Base-by-base conservation (phyloP, 441 rosid genomes). In the Erysimum cheiri region DNA sequence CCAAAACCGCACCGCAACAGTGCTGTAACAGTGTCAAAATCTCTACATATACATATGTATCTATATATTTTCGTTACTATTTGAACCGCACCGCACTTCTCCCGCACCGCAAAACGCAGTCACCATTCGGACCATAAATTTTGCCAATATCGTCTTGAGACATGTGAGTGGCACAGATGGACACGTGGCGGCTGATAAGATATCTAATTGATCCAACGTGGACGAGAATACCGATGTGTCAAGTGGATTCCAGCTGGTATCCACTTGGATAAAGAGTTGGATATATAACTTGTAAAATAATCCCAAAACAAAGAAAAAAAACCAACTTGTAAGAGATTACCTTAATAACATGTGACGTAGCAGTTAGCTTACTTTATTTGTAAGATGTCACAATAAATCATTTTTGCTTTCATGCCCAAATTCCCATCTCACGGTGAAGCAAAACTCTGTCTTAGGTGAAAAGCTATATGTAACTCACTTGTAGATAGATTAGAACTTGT, bases 241-340 rank as follows among this genome's bases (percentile, higher is more conserved):
- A 60, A 41, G 72, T 74, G 5, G 47, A 64, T 9, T 71, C 82
- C 85, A 83, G 76, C 78, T 79, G 87, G 77, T 74, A 58, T 17
- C 8, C 14, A 24, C 40, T 50, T 8, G 32, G 68, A 67, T 52
- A 15, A 67, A 28, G 39, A 32, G 59, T 22, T 73, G 50, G 67
- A 62, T 54, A 44, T 64, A 46, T n/a, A n/a, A 72, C 53, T 40
- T 41, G 29, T 19, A 44, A 60, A 8, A 13, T 41, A 64, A 48
- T 63, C 24, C 4, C 6, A 32, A 8, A 32, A 13, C 4, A 3
- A 43, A 24, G 26, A 37, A 58, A 40, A 47, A 14, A 29, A 39
- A 6, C 39, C 1, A 15, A 33, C 22, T n/a, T 60, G 2, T 31
- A 40, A 46, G 1, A 36, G 46, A 44, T 43, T 13, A 63, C 56